Conservation (phyloP, 2,329 filamentous ascomycete genomes). For the Aureobasidium leucospermi region DNA sequence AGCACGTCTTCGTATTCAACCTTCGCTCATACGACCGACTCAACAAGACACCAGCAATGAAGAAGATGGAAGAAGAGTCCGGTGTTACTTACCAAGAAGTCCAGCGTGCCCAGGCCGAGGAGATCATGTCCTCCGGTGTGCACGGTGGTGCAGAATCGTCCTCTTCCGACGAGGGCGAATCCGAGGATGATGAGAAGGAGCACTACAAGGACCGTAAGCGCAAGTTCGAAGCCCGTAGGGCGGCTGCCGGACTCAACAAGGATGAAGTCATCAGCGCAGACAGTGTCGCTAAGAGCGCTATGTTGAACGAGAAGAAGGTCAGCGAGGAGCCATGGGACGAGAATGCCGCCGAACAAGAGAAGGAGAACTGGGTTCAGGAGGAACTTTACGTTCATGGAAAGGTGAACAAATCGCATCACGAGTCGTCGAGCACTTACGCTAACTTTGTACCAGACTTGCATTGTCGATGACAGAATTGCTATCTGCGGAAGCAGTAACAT, state of each 20-base stretch:
- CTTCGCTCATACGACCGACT: slow-evolving; percentile 86
- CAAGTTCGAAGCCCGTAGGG: slow-evolving; percentile 38
- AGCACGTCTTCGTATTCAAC: slow-evolving; percentile 93
- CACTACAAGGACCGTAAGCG: slow-evolving; percentile 36
- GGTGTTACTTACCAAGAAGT: slow-evolving; percentile 81
- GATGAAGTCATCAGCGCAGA: slow-evolving; percentile 48
- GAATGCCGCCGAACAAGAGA: slow-evolving; percentile 53
- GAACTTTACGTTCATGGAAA: slow-evolving; percentile 95
- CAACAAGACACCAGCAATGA: slow-evolving; percentile 69
- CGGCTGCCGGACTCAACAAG: slow-evolving; percentile 28
- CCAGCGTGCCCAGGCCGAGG: slow-evolving; percentile 79
- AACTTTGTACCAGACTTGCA: slow-evolving; percentile 45
- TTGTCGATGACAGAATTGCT: slow-evolving; percentile 78
- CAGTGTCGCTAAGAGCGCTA: slow-evolving; percentile 69
- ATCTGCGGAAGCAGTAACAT: slow-evolving; percentile 66
- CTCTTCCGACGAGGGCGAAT: slow-evolving; percentile 21
- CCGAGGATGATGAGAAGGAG: slow-evolving; percentile 27
- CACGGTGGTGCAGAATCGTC: slow-evolving; percentile 47
- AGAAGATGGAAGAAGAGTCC: slow-evolving; percentile 69
- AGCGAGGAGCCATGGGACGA: slow-evolving; percentile 72
- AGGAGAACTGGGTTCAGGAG: slow-evolving; percentile 86
- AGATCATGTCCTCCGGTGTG: slow-evolving; percentile 72
- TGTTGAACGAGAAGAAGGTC: slow-evolving; percentile 60
- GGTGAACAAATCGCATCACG: too few species aligned
- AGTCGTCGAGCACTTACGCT: too few species aligned